Conservation (phyloP, 1,284 basidiomycete species). For the Boletellus deceptivus region DNA sequence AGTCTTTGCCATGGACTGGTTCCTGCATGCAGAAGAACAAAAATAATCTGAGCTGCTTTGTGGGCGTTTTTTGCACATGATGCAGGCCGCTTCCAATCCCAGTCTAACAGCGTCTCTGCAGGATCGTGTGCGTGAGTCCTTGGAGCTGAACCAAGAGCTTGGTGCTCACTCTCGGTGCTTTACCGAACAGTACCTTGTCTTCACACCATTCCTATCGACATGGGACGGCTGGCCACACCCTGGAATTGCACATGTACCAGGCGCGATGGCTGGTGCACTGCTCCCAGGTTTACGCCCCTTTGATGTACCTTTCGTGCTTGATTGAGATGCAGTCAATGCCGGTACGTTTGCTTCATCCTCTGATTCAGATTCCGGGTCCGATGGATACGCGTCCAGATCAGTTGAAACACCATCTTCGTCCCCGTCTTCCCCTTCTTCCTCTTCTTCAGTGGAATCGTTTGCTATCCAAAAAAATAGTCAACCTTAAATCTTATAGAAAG, state of each 20-base stretch:
- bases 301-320: slow-evolving; percentile 10
- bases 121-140: slow-evolving; percentile 6
- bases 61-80: slow-evolving; percentile 35
- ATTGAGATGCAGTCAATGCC: slow-evolving; percentile 3
- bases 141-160: slow-evolving; percentile 1
- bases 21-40: slow-evolving; percentile 32
- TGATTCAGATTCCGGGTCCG: slow-evolving; percentile 27
- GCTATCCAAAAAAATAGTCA: slow-evolving; percentile 7
- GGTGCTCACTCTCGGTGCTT: slow-evolving; percentile 34
- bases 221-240: slow-evolving; percentile 26
- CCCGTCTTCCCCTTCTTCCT: slow-evolving; percentile 19
- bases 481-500: slow-evolving; percentile 7
- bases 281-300: slow-evolving; percentile 14
- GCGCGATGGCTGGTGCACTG: slow-evolving; percentile 1
- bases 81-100: slow-evolving; percentile 31
- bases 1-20: slow-evolving; percentile 33
- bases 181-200: slow-evolving; percentile 30
- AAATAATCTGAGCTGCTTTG: slow-evolving; percentile 34
- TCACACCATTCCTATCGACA: slow-evolving; percentile 28
- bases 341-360: slow-evolving; percentile 22
- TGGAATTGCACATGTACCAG: slow-evolving; percentile 26
- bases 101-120: slow-evolving; percentile 32
- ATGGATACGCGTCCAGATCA: slow-evolving; percentile 35
- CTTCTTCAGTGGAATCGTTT: slow-evolving; percentile 30
- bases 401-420: slow-evolving; percentile 20